A percentile compares a stretch with the other conserved stretches of the same genome.
These are phyloP conservation scores for Ceratobasidium sp. DNA, from an alignment of 1,284 basidiomycete species.

Conservation along the genomic window DNA sequence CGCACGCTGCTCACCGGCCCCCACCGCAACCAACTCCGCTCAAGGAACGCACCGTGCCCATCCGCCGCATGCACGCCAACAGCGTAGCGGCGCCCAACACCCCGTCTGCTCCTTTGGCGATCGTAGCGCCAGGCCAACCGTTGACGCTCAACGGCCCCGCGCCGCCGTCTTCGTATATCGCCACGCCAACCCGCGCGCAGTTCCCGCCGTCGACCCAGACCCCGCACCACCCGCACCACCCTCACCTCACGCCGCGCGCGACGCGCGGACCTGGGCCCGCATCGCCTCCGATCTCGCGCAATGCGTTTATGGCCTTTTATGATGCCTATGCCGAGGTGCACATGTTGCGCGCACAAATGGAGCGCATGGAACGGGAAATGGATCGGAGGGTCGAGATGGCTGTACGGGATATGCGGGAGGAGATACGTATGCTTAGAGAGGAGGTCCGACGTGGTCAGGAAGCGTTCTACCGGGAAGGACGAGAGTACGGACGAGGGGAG, in stretches of 20 bases:
- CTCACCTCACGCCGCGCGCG: slow-evolving; percentile 5
- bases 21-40: slow-evolving; percentile 20
- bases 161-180: slow-evolving; percentile 34
- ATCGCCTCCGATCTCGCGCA: slow-evolving; percentile 25
- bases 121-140: slow-evolving; percentile 28
- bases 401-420: slow-evolving; percentile 16
- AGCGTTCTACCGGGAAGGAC: neutral
- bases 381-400: slow-evolving; percentile 35
- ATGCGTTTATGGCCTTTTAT: slow-evolving; percentile 33
- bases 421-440: slow-evolving; percentile 9
- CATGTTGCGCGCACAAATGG: slow-evolving; percentile 28
- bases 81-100: slow-evolving; percentile 12
- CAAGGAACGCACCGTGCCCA: slow-evolving; percentile 30
- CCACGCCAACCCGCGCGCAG: slow-evolving; percentile 33
- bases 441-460: slow-evolving; percentile 12
- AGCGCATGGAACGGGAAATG: slow-evolving; percentile 14
- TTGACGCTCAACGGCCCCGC: slow-evolving; percentile 26
- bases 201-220: slow-evolving; percentile 21
- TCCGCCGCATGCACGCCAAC: slow-evolving; percentile 32
- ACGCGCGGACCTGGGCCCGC: slow-evolving; percentile 4
- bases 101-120: slow-evolving; percentile 25
- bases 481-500: neutral
- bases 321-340: slow-evolving; percentile 37
- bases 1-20: slow-evolving; percentile 1
- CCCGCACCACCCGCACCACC: slow-evolving; percentile 15